Conservation (phyloP, 352 stramenopile species). For the Phytophthora hybrid region DNA sequence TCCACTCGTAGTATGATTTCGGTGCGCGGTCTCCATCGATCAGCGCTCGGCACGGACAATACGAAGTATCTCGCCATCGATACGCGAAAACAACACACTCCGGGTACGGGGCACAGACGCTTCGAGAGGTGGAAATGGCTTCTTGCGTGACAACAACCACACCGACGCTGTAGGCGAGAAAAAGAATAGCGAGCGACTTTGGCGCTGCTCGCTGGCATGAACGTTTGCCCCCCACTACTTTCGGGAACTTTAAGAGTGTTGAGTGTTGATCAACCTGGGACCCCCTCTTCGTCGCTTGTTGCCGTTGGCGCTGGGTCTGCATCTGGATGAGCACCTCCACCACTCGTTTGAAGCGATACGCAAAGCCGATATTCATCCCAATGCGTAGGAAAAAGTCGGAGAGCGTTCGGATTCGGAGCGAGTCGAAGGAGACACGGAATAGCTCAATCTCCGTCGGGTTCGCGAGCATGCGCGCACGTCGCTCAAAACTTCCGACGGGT, state of each 20-base stretch:
- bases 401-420: conserved; percentile 40
- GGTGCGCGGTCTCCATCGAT: conserved; percentile 41
- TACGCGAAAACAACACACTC: conserved; percentile 46
- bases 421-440: conserved; percentile 44
- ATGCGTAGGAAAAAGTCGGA: conserved; percentile 44
- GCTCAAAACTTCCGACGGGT: conserved; percentile 43
- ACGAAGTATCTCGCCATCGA: conserved; percentile 19
- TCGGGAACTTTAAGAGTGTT: conserved; percentile 10
- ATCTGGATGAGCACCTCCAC: conserved; percentile 40
- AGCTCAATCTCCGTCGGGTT: conserved; percentile 39
- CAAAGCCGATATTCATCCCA: conserved; percentile 48
- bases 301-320: conserved; percentile 13
- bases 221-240: background rate
- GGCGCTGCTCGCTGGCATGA: conserved; percentile 29
- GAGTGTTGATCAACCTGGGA: background rate
- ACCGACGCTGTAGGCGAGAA: conserved; percentile 20
- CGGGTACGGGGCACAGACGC: conserved; percentile 28
- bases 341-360: conserved; percentile 50
- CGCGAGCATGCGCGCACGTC: conserved; percentile 36
- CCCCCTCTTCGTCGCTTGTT: background rate
- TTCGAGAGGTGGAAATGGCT: conserved; percentile 19
- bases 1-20: conserved; percentile 48
- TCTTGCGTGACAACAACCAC: conserved; percentile 24
- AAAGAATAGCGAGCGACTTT: conserved; percentile 27
- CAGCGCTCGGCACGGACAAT: conserved; percentile 47